phyloP scores from a whole-genome alignment of 1,139 yeast genomes.

The Casaregolazyma suthepensis region DNA sequence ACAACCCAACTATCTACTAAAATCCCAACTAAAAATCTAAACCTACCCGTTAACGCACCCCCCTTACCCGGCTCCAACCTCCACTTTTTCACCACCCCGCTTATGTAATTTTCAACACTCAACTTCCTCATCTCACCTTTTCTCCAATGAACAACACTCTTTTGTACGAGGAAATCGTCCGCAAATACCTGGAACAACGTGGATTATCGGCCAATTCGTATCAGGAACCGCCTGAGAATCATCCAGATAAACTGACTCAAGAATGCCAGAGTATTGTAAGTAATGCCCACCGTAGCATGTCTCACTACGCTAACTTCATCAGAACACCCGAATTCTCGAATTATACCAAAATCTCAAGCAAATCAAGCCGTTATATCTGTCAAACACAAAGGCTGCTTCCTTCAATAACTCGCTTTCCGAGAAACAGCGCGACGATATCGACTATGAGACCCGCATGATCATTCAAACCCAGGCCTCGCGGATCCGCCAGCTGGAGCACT shows the following conservation, averaged over 20 bases:
- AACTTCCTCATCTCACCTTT: not conserved
- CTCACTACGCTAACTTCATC: not conserved
- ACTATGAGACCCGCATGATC: slow-evolving; percentile 34
- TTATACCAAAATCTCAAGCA: slow-evolving; percentile 21
- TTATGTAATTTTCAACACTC: not conserved
- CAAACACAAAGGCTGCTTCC: slow-evolving; percentile 18
- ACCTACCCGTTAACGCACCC: not conserved
- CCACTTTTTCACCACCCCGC: not conserved
- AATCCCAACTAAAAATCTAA: not conserved
- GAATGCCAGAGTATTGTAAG: slow-evolving; percentile 26
- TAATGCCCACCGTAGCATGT: not conserved
- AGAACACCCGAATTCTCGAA: slow-evolving; percentile 20
- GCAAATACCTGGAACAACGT: slow-evolving; percentile 18
- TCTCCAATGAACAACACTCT: slow-evolving; percentile 19
- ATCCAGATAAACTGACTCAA: slow-evolving; percentile 22
- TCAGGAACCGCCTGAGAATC: slow-evolving; percentile 7
- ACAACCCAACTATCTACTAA: too few relatives aligned
- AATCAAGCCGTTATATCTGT: slow-evolving; percentile 31
- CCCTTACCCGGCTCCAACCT: not conserved
- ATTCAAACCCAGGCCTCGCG: slow-evolving; percentile 33
- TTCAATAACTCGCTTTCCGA: slow-evolving; percentile 28
- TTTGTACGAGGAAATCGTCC: slow-evolving; percentile 21
- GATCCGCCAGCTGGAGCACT: slow-evolving; percentile 33
- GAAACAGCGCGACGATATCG: slow-evolving; percentile 37
- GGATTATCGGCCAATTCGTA: slow-evolving; percentile 10